A percentile compares a stretch with the other conserved stretches of the same genome.
Conservation (phyloP, 495 filamentous ascomycete genomes). For the Penicillium malachiteum region DNA sequence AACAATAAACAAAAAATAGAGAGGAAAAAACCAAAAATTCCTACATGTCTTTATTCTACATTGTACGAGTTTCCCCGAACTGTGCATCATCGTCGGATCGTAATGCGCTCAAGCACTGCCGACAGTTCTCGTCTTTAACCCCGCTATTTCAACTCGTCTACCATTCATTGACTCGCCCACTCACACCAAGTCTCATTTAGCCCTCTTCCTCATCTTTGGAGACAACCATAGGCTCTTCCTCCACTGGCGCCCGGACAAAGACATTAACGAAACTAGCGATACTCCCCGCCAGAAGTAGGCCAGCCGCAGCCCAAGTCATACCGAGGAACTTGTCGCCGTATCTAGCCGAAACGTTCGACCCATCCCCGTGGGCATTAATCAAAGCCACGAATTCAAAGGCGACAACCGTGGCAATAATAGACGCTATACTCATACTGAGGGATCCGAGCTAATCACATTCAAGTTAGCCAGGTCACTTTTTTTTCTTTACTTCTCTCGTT, state of each 20-base stretch:
- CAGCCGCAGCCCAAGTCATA: conserved; percentile 60
- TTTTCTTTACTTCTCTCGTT: neutral
- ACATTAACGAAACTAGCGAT: conserved; percentile 27
- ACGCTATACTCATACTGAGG: conserved; percentile 55
- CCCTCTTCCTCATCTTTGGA: conserved; percentile 21
- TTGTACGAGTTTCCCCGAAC: conserved; percentile 20
- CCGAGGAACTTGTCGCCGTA: conserved; percentile 56
- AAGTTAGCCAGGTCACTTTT: neutral
- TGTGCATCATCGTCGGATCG: conserved; percentile 9
- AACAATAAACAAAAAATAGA: neutral
- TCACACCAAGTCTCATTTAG: neutral
- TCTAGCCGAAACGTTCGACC: conserved; percentile 51
- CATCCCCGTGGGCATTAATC: conserved; percentile 57
- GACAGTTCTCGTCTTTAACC: neutral
- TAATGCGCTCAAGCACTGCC: conserved; percentile 5
- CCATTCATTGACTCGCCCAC: neutral
- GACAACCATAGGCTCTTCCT: conserved; percentile 1
- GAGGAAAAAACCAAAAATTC: neutral
- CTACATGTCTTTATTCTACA: neutral
- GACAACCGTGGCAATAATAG: conserved; percentile 61
- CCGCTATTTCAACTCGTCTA: conserved; percentile 1
- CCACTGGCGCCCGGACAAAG: conserved; percentile 21
- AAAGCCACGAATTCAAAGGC: conserved; percentile 55
- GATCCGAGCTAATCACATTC: conserved; percentile 43
- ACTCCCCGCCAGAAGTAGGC: conserved; percentile 45